A percentile compares a stretch with the other conserved stretches of the same genome.
Conservation (phyloP, 2,329 filamentous ascomycete species). For the Macrophomina pseudophaseolina region DNA sequence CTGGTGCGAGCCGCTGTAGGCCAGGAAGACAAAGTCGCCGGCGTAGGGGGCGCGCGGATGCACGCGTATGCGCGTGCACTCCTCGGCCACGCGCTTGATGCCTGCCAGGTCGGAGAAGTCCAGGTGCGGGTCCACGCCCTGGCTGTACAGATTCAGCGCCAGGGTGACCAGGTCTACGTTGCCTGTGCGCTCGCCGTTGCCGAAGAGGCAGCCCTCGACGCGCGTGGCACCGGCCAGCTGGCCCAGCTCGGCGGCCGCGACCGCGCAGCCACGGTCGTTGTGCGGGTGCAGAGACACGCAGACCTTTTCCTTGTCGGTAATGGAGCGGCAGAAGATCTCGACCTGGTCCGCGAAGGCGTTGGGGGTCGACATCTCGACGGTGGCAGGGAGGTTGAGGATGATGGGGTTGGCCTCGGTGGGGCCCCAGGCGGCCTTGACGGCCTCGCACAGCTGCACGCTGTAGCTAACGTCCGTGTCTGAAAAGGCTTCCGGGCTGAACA, state of each 20-base stretch:
- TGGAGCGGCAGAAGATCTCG: slow-evolving; percentile 89
- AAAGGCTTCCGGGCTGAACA: slow-evolving; percentile 87
- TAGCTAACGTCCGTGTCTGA: slow-evolving; percentile 65
- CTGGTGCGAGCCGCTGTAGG: slow-evolving; percentile 91
- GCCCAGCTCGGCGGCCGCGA: slow-evolving; percentile 87
- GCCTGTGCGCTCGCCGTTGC: slow-evolving; percentile 93
- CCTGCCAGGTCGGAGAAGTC: slow-evolving; percentile 89
- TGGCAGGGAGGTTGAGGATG: slow-evolving; percentile 96
- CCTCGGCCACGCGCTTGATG: slow-evolving; percentile 87
- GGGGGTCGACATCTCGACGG: slow-evolving; percentile 91
- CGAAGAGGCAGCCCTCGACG: slow-evolving; percentile 92
- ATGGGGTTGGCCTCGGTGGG: slow-evolving; percentile 73
- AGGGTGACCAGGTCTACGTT: slow-evolving; percentile 95
- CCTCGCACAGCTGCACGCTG: slow-evolving; percentile 69
- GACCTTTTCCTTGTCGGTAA: slow-evolving; percentile 83
- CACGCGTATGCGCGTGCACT: slow-evolving; percentile 91
- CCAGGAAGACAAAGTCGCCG: slow-evolving; percentile 87
- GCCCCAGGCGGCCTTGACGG: slow-evolving; percentile 87
- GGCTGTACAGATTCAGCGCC: slow-evolving; percentile 91
- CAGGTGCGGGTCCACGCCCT: slow-evolving; percentile 81
- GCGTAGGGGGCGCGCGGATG: slow-evolving; percentile 90
- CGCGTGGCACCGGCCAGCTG: slow-evolving; percentile 96
- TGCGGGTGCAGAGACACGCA: slow-evolving; percentile 91
- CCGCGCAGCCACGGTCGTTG: slow-evolving; percentile 89
- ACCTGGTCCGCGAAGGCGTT: slow-evolving; percentile 97